Evolutionary conservation across 108 stramenopile genomes (phyloP).

Genomic region (Seminavis robusta): DNA sequence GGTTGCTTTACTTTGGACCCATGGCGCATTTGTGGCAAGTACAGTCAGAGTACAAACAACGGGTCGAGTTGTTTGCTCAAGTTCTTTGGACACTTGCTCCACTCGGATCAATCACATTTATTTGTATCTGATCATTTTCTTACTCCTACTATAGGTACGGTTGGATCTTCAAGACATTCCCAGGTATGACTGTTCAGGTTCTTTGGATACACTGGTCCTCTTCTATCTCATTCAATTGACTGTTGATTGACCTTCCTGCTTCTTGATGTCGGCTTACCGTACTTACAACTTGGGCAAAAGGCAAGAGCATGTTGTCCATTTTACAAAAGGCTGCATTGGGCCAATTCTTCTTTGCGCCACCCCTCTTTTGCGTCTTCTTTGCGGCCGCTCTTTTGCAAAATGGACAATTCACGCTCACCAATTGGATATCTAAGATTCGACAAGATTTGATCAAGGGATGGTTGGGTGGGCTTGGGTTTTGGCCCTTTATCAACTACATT

Average conservation of each 20-base stretch:
- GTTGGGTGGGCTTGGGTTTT: conserved; percentile 74
- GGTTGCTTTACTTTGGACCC: conserved; percentile 81
- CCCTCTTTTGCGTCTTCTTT: conserved; percentile 84
- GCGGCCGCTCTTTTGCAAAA: conserved; percentile 55
- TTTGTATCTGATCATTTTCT: too few species aligned
- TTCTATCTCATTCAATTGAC: too few species aligned
- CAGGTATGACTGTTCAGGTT: conserved; percentile 44
- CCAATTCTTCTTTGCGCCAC: conserved; percentile 83
- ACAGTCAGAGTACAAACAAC: too few species aligned
- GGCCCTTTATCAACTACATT: conserved; percentile 88
- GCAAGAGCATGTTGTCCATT: conserved; percentile 60
- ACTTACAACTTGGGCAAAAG: too few species aligned
- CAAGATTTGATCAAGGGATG: conserved; percentile 75
- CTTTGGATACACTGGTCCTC: too few species aligned
- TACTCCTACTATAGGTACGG: too few species aligned
- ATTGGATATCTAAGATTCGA: conserved; percentile 64
- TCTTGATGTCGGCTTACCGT: too few species aligned
- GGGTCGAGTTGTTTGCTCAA: too few species aligned
- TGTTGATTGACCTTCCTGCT: too few species aligned
- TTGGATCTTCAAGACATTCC: conserved; percentile 55
- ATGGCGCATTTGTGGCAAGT: conserved; percentile 86
- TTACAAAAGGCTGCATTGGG: conserved; percentile 79
- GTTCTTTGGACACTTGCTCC: too few species aligned
- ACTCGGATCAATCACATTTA: too few species aligned
- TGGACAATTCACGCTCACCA: conserved; percentile 48